A percentile compares a stretch with the other conserved stretches of the same genome.
Evolutionary conservation across 208 protist genomes (phyloP).

Genomic region (Leptomonas pyrrhocoris): DNA sequence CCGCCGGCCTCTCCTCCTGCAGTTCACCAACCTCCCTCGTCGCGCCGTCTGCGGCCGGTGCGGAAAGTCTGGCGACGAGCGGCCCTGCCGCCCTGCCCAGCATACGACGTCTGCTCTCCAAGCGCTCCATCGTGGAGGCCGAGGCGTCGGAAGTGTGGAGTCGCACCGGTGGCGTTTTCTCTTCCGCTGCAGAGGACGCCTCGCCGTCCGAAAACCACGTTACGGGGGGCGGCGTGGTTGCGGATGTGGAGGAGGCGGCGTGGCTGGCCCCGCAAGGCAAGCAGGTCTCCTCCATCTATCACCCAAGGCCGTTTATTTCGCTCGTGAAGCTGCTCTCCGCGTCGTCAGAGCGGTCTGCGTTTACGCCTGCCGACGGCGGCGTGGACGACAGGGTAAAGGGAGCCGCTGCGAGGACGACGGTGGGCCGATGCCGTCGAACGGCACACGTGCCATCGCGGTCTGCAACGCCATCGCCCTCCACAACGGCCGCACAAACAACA

Average conservation of each 20-base stretch:
- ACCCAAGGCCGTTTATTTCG: slow-evolving; percentile 31
- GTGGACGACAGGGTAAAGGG: background rate
- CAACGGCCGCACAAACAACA: no score
- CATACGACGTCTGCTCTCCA: slow-evolving; percentile 30
- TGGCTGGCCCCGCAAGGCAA: slow-evolving; percentile 27
- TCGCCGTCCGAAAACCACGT: no score
- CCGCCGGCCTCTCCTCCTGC: slow-evolving; percentile 11
- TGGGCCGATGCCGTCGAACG: no score
- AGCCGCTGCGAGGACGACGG: background rate
- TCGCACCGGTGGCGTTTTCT: background rate
- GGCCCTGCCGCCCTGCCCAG: slow-evolving; percentile 20
- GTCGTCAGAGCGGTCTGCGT: background rate
- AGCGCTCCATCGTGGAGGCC: slow-evolving; percentile 13
- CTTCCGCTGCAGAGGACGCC: background rate
- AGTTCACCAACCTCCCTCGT: background rate
- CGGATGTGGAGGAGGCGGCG: slow-evolving; percentile 13
- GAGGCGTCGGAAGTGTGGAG: background rate
- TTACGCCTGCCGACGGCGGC: background rate
- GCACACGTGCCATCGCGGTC: background rate
- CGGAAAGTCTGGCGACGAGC: background rate
- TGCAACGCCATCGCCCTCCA: background rate
- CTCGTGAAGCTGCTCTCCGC: slow-evolving; percentile 27
- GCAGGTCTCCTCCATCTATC: slow-evolving; percentile 19
- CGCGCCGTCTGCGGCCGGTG: no score
- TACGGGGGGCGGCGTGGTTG: background rate